Evolutionary conservation across 805 yeast genomes (phyloP).

Genomic region (Nakazawaea holstii): DNA sequence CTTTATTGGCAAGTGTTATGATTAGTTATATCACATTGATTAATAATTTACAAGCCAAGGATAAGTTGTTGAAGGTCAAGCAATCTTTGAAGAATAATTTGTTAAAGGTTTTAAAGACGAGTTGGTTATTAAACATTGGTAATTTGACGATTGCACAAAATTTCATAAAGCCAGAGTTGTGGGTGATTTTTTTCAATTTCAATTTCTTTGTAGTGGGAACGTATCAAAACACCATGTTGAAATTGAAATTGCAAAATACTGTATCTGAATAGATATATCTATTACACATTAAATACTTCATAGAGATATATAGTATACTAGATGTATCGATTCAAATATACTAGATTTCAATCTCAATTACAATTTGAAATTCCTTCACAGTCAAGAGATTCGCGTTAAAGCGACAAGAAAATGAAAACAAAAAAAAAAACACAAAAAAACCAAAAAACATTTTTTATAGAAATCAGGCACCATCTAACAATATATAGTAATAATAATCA

Average conservation of each 20-base stretch:
- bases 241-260: constrained; percentile 26
- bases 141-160: constrained; percentile 53
- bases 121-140: constrained; percentile 49
- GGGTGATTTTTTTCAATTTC: constrained; percentile 60
- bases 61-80: constrained; percentile 17
- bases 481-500: neutral
- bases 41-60: constrained; percentile 23
- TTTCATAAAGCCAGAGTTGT: constrained; percentile 48
- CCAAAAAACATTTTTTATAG: neutral
- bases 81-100: constrained; percentile 37
- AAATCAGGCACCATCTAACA: neutral
- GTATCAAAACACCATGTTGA: constrained; percentile 51
- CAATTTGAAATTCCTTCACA: too few species aligned
- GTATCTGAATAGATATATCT: neutral
- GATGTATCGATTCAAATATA: too few species aligned
- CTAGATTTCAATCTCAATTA: too few species aligned
- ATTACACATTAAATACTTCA: neutral
- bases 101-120: constrained; percentile 40
- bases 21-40: constrained; percentile 50
- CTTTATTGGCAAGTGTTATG: constrained; percentile 41
- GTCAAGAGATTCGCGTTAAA: too few species aligned
- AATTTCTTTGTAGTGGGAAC: constrained; percentile 60
- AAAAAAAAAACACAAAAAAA: too few species aligned
- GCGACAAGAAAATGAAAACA: neutral
- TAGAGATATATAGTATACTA: neutral